Conservation (phyloP, 768 basidiomycete species). For the Trichaptum fuscoviolaceum region DNA sequence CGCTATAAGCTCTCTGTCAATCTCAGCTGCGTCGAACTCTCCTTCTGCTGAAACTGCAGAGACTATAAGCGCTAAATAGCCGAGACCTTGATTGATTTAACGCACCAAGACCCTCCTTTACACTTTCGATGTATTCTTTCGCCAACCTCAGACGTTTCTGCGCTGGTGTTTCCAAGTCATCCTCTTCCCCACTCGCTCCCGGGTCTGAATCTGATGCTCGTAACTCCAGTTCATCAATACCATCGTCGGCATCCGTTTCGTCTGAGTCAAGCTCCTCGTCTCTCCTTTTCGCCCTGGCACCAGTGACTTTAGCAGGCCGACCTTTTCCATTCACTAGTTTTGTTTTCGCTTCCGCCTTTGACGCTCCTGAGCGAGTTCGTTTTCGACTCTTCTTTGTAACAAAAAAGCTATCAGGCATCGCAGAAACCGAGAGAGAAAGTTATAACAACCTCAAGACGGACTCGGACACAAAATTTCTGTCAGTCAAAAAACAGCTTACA, state of each 20-base stretch:
- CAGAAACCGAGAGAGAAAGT: neutral
- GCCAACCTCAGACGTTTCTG: conserved; percentile 90
- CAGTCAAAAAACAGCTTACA: too few species aligned
- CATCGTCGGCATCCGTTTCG: conserved; percentile 47
- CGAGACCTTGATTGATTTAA: conserved; percentile 14
- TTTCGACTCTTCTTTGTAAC: conserved; percentile 53
- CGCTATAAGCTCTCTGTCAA: conserved; percentile 90
- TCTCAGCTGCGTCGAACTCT: conserved; percentile 92
- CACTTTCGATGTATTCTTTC: conserved; percentile 80
- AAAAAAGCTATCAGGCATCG: conserved; percentile 86
- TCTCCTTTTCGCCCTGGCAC: conserved; percentile 19
- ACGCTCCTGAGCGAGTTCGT: conserved; percentile 46
- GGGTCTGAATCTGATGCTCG: conserved; percentile 47
- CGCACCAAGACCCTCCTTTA: conserved; percentile 71
- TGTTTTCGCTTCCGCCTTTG: conserved; percentile 22
- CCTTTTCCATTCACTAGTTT: conserved; percentile 26
- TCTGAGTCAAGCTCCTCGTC: conserved; percentile 71
- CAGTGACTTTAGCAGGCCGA: conserved; percentile 21
- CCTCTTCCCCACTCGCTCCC: conserved; percentile 72
- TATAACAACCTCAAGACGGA: neutral
- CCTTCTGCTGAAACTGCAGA: conserved; percentile 54
- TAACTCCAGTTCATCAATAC: conserved; percentile 73
- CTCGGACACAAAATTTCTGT: neutral
- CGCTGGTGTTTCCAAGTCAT: conserved; percentile 85
- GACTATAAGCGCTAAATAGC: neutral